A percentile compares a stretch with the other conserved stretches of the same genome.
Conservation (phyloP, 1,139 yeast genomes). For the Taiozyma onychis region DNA sequence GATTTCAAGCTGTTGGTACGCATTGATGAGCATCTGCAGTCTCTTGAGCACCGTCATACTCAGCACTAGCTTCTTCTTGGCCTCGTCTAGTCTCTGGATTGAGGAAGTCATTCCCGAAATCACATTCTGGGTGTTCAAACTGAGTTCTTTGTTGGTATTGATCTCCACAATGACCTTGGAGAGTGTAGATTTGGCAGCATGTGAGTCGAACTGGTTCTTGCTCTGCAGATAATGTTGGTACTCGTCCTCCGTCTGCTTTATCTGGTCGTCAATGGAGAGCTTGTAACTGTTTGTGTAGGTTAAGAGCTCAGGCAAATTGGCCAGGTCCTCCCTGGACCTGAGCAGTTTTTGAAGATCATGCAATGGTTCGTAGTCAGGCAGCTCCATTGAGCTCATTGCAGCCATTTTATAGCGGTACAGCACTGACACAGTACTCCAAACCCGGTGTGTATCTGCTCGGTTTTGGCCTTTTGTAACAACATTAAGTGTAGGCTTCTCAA, state of each 20-base stretch:
- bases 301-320: constrained; percentile 43
- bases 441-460: not conserved
- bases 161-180: constrained; percentile 34
- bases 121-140: constrained; percentile 52
- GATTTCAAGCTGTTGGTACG: constrained; percentile 59
- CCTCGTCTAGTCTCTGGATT: constrained; percentile 71
- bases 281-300: constrained; percentile 40
- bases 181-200: constrained; percentile 18
- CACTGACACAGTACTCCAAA: not conserved
- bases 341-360: constrained; percentile 33
- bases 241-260: constrained; percentile 30
- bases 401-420: not conserved
- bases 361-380: constrained; percentile 33
- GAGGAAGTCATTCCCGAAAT: constrained; percentile 70
- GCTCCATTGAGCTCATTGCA: not conserved
- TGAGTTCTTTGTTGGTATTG: constrained; percentile 39
- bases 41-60: constrained; percentile 85
- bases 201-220: constrained; percentile 19
- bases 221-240: constrained; percentile 25
- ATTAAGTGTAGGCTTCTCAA: not conserved
- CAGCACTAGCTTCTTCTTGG: constrained; percentile 74
- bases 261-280: constrained; percentile 36
- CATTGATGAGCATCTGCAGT: constrained; percentile 78
- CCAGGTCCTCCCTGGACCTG: constrained; percentile 37
- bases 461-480: not conserved